These are phyloP conservation scores for Wallacemonas sp. DNA, from an alignment of 208 protist species.

Conservation along the genomic window DNA sequence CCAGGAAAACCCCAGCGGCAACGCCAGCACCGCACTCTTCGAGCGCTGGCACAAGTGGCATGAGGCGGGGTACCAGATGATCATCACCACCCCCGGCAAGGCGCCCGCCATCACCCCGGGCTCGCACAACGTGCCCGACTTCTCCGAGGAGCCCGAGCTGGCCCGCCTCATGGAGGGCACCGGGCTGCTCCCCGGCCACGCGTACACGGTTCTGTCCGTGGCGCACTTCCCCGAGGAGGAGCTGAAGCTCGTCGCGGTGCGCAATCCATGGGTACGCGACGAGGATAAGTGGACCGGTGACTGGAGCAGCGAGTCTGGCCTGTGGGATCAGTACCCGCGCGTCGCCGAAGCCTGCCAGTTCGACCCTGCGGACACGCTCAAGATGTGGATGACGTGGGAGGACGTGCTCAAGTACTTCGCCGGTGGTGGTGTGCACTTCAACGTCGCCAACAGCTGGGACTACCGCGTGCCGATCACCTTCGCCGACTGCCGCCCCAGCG, in stretches of 20 bases:
- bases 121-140: slow-evolving; percentile 35
- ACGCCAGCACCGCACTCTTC: slow-evolving; percentile 33
- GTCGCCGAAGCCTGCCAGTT: slow-evolving; percentile 25
- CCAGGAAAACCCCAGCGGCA: slow-evolving; percentile 3
- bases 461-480: slow-evolving; percentile 76
- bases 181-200: slow-evolving; percentile 73
- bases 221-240: slow-evolving; percentile 36
- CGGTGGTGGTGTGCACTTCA: slow-evolving; percentile 75
- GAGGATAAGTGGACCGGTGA: slow-evolving; percentile 28
- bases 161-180: slow-evolving; percentile 40
- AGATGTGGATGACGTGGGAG: slow-evolving; percentile 74
- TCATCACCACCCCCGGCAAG: slow-evolving; percentile 78
- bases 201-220: slow-evolving; percentile 65
- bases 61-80: slow-evolving; percentile 47
- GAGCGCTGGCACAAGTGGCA: slow-evolving; percentile 35
- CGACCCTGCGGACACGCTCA: slow-evolving; percentile 22
- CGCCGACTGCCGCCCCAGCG: slow-evolving; percentile 48
- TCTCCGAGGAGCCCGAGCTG: slow-evolving; percentile 54
- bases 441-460: slow-evolving; percentile 28
- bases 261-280: slow-evolving; percentile 58
- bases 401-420: slow-evolving; percentile 75
- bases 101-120: slow-evolving; percentile 58
- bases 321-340: slow-evolving; percentile 46
- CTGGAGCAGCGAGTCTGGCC: slow-evolving; percentile 33
- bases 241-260: slow-evolving; percentile 54